These are phyloP conservation scores for Apiotrichum akiyoshidainum DNA, from an alignment of 1,284 basidiomycete genomes.

Conservation along the genomic window DNA sequence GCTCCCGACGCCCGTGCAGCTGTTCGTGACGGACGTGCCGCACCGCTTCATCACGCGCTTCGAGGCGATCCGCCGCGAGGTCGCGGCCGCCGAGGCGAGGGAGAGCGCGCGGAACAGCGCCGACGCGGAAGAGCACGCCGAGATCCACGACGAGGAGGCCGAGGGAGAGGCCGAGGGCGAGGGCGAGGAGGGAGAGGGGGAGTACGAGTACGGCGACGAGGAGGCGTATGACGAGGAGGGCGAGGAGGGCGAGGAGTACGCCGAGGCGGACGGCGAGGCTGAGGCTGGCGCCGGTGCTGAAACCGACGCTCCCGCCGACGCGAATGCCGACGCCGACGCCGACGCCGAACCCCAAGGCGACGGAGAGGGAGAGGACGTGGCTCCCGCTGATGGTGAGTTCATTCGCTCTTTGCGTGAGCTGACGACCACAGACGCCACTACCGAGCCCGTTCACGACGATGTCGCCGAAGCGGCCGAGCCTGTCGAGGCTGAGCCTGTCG, in stretches of 20 bases:
- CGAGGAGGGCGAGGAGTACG: constrained; percentile 8
- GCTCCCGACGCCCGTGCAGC: constrained; percentile 39
- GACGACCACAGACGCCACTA: background rate
- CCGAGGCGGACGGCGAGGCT: constrained; percentile 3
- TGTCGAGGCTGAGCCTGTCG: background rate
- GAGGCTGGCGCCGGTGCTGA: constrained; percentile 6
- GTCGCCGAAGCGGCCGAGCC: background rate
- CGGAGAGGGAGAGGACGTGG: background rate
- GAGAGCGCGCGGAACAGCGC: constrained; percentile 38
- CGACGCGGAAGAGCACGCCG: constrained; percentile 58
- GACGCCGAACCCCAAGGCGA: background rate
- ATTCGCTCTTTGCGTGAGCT: background rate
- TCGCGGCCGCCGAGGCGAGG: constrained; percentile 59
- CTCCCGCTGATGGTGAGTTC: background rate
- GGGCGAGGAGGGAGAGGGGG: constrained; percentile 1
- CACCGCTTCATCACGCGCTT: constrained; percentile 43
- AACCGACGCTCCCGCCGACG: constrained; percentile 5
- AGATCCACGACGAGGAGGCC: background rate
- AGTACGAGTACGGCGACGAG: constrained; percentile 10
- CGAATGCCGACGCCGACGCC: background rate
- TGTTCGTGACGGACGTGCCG: constrained; percentile 35
- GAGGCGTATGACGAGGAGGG: constrained; percentile 6
- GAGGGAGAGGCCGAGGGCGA: background rate
- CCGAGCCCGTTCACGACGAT: background rate
- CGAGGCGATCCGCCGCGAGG: constrained; percentile 39